Base-by-base conservation (phyloP, 345 rosid genomes). In the Populus euphratica region DNA sequence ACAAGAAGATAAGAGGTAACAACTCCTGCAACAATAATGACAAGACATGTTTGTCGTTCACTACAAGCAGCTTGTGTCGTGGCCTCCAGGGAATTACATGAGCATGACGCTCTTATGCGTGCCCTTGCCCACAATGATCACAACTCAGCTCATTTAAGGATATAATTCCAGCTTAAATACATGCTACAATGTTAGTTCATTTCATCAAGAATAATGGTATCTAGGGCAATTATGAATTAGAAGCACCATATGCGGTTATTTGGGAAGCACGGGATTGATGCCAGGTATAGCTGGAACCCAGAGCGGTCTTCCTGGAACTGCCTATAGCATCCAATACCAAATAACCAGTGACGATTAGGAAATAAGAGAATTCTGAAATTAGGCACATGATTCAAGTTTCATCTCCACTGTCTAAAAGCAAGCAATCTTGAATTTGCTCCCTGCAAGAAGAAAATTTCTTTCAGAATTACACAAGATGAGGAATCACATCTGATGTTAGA, bases 391-490 rank as follows among this genome's bases (percentile, higher is more conserved):
- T 74, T 88, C 82, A 92, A 68, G 73, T 75, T 65, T 81, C 90
- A 43, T 85, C 90, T 43, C 93, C 98, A 35, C 81, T 69, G 70
- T 91, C 97, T 35, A 85, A 88, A 71, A 95, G 89, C 86, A 91
- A 79, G 86, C 85, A 91, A 59, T 93, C 99, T 81, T 91, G 83
- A 72, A 91, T 88, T 83, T 89, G 92, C 85, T 89, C 90, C 96
- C 99, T 95, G 90, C 8, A 80, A 78, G 35, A 4, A 75, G 27
- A 61, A 64, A 64, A 25, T 16, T 67, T n/a, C 2, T 20, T 49
- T 39, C 8, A 9, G 35, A 73, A 39, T 36, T 20, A 21, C 38
- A 14, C 20, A 8, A 29, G n/a, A 23, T 41, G 4, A 14, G 38
- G 25, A 56, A 5, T 23, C 2, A 17, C 62, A 41, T 3, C 14